These are phyloP conservation scores for Fusarium sp. DNA, from an alignment of 2,329 filamentous ascomycete species.

Conservation along the genomic window DNA sequence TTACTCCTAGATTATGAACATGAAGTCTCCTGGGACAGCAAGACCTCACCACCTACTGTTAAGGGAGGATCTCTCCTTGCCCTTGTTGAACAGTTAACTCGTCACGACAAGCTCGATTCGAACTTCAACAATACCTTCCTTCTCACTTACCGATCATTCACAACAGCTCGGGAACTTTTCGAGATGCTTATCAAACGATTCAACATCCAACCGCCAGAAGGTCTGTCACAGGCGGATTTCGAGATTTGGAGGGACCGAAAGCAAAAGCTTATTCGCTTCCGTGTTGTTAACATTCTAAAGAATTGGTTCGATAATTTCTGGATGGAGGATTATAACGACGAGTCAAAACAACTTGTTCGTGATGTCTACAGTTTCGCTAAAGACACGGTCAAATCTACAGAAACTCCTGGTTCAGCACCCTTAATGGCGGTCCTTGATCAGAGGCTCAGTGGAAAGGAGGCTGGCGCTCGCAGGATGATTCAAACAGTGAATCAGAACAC, in stretches of 20 bases:
- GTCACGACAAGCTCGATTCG: slow-evolving; percentile 94
- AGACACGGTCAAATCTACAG: slow-evolving; percentile 91
- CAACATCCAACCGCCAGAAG: slow-evolving; percentile 89
- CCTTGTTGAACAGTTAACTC: slow-evolving; percentile 92
- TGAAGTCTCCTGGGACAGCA: slow-evolving; percentile 90
- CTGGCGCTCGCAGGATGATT: slow-evolving; percentile 84
- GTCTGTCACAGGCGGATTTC: slow-evolving; percentile 78
- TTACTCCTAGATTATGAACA: slow-evolving; percentile 86
- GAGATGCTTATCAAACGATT: slow-evolving; percentile 92
- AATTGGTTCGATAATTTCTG: slow-evolving; percentile 99
- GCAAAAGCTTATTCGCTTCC: slow-evolving; percentile 94
- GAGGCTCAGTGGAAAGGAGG: slow-evolving; percentile 86
- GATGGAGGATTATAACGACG: slow-evolving; percentile 93
- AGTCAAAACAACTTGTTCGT: slow-evolving; percentile 84
- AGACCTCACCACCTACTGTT: slow-evolving; percentile 77
- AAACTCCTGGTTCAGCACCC: slow-evolving; percentile 87
- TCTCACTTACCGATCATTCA: slow-evolving; percentile 95
- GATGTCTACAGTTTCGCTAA: slow-evolving; percentile 91
- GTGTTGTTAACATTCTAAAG: slow-evolving; percentile 97
- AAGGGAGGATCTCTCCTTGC: slow-evolving; percentile 91
- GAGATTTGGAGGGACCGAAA: slow-evolving; percentile 93
- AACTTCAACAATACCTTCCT: slow-evolving; percentile 98
- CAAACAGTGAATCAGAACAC: slow-evolving; percentile 85
- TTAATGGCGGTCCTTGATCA: slow-evolving; percentile 90
- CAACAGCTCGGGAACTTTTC: slow-evolving; percentile 87